Evolutionary conservation across 306 rosid genomes (phyloP), one percentile per base, ranked within the genome.

Genomic region (Inga leiocalycina): DNA sequence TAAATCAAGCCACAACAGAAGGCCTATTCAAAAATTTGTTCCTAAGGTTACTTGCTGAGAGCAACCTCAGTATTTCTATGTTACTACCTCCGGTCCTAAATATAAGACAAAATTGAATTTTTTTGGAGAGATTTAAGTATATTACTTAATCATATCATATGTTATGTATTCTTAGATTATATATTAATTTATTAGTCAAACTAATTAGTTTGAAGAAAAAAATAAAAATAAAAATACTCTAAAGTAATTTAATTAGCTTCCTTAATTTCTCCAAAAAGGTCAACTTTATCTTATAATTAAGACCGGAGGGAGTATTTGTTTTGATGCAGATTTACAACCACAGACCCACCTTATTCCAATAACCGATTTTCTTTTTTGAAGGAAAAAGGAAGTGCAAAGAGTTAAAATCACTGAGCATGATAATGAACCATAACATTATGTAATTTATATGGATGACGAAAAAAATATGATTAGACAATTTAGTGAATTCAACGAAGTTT

Each of bases 401-500:
- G 51, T 17, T 5, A 80, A 51, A 51, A 68, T 49, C 3, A 65
- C 34, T 6, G 4, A 65, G 37, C 49, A 35, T 6, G 11, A 71
- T 12, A 13, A 22, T 45, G n/a, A 15, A 19, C 49, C 49, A 69
- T 39, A 16, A 39, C 20, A 19, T 19, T 3, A 10, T 17, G 74
- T 39, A 17, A 71, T 74, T 74, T 32, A 79, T 14, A 69, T 39
- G 65, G 56, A 75, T 48, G 44, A 75, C 66, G 3, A 79, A 81
- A 46, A 44, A 24, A 4, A 44, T 41, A 64, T 14, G 62, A 67
- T 15, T 52, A 45, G 49, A 49, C 80, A 74, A 57, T 20, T 78
- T 44, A 71, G 54, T 51, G 75, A 80, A 80, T 78, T 74, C 75
- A 84, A 57, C 59, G 10, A 19, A 52, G 59, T 52, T 7, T 14